Conservation (phyloP, 495 filamentous ascomycete genomes). For the Penicillium canariense region DNA sequence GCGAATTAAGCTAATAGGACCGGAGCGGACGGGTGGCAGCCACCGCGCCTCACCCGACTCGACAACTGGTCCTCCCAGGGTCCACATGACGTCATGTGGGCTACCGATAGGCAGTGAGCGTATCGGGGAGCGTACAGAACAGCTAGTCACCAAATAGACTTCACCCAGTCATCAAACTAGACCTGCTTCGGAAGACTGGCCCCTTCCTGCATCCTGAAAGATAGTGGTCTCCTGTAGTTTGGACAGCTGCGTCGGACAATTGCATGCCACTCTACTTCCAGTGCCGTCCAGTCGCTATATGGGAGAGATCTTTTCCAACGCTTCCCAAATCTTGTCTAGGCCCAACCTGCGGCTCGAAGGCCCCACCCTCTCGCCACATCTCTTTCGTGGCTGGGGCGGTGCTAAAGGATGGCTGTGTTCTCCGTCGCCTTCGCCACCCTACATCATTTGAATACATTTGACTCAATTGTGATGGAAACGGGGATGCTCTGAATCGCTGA, state of each 20-base stretch:
- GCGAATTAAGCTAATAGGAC: not conserved
- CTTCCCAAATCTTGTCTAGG: not conserved
- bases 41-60: not conserved
- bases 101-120: not conserved
- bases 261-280: too few species aligned
- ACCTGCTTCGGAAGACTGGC: too few species aligned
- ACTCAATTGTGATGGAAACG: too few species aligned
- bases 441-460: not conserved
- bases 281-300: too few species aligned
- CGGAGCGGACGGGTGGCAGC: not conserved
- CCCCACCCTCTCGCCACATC: not conserved
- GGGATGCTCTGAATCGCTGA: too few species aligned
- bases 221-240: too few species aligned
- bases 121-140: not conserved
- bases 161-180: not conserved
- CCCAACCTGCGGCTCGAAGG: not conserved
- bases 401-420: not conserved
- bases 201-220: too few species aligned
- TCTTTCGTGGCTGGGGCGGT: not conserved
- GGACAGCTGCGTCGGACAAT: too few species aligned
- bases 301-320: not conserved
- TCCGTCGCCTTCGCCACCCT: not conserved
- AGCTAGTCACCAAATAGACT: not conserved
- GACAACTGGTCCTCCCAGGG: not conserved
- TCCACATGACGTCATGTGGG: conserved; percentile 11